Percentiles rank a stretch among this genome's conserved stretches.
Conservation (phyloP, 169 alveolate genomes). For the Cryptosporidium ubiquitum region DNA sequence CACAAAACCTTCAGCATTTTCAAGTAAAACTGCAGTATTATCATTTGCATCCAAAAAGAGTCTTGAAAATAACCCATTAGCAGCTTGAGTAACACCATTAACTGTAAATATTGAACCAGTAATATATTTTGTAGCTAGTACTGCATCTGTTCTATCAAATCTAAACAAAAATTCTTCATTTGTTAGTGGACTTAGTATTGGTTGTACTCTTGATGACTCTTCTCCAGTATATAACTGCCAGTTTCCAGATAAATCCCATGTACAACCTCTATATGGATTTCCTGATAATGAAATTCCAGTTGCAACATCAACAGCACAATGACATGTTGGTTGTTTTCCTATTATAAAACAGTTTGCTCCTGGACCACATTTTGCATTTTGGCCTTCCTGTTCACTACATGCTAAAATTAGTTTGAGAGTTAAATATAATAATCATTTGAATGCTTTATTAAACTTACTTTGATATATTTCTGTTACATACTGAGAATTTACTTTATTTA, state of each 20-base stretch:
- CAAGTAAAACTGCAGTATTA: constrained; percentile 77
- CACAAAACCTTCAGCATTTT: constrained; percentile 79
- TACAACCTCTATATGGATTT: constrained; percentile 81
- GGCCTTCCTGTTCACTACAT: constrained; percentile 78
- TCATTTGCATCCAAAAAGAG: constrained; percentile 78
- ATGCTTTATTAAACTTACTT: constrained; percentile 74
- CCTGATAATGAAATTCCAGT: constrained; percentile 80
- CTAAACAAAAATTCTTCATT: constrained; percentile 79
- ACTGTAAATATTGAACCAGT: constrained; percentile 78
- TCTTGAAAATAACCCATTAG: constrained; percentile 75
- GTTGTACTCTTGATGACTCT: constrained; percentile 65
- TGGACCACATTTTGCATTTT: constrained; percentile 80
- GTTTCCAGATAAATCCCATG: constrained; percentile 81
- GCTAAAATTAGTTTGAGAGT: constrained; percentile 57
- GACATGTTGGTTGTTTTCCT: constrained; percentile 80
- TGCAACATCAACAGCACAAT: constrained; percentile 77
- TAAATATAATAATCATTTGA: too few relatives aligned
- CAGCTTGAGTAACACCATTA: constrained; percentile 76
- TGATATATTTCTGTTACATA: constrained; percentile 78
- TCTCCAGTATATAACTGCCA: constrained; percentile 79
- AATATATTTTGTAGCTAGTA: constrained; percentile 76
- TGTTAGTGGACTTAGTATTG: constrained; percentile 75
- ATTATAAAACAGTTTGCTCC: constrained; percentile 79
- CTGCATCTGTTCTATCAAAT: constrained; percentile 78
- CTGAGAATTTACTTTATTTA: constrained; percentile 25